These are phyloP conservation scores for Pyrenophora tritici-repentis DNA, from an alignment of 2,329 filamentous ascomycete genomes.

Conservation along the genomic window DNA sequence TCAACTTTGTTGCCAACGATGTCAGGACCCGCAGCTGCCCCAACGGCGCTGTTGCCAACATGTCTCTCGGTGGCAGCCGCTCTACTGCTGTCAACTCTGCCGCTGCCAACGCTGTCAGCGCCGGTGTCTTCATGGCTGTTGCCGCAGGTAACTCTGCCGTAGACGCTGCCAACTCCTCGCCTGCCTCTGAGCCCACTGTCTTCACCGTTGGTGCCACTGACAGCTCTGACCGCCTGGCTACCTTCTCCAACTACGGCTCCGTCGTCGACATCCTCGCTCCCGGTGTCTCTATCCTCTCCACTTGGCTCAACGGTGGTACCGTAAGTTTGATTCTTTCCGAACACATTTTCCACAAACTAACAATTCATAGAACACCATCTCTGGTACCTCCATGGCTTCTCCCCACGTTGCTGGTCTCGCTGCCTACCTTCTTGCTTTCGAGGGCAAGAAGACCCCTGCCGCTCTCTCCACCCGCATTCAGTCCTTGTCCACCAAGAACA, in stretches of 20 bases:
- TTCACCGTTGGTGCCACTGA: conserved; percentile 51
- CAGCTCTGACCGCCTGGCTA: conserved; percentile 41
- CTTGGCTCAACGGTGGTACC: conserved; percentile 52
- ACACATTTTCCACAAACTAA: conserved; percentile 5
- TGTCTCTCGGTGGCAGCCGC: conserved; percentile 49
- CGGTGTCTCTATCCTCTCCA: conserved; percentile 52
- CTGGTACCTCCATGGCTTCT: conserved; percentile 69
- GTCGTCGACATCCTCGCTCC: conserved; percentile 49
- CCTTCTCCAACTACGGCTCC: conserved; percentile 49
- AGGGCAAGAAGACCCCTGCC: conserved; percentile 52
- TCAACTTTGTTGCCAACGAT: conserved; percentile 45
- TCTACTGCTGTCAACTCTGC: conserved; percentile 48
- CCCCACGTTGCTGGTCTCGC: conserved; percentile 73
- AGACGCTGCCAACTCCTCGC: conserved; percentile 43
- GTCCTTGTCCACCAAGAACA: conserved; percentile 49
- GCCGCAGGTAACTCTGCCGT: conserved; percentile 48
- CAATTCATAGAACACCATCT: conserved; percentile 54
- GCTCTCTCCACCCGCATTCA: conserved; percentile 57
- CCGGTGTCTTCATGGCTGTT: conserved; percentile 49
- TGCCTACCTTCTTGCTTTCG: conserved; percentile 67
- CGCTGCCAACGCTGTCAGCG: conserved; percentile 41
- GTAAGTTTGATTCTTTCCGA: conserved; percentile 17
- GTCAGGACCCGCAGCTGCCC: conserved; percentile 42
- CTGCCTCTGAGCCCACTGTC: conserved; percentile 46
- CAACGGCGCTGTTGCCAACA: conserved; percentile 45